Percentiles rank a stretch among this genome's conserved stretches.
Evolutionary conservation across 176 grass and related monocot genomes (phyloP).

Genomic region (Oryza meyeriana): DNA sequence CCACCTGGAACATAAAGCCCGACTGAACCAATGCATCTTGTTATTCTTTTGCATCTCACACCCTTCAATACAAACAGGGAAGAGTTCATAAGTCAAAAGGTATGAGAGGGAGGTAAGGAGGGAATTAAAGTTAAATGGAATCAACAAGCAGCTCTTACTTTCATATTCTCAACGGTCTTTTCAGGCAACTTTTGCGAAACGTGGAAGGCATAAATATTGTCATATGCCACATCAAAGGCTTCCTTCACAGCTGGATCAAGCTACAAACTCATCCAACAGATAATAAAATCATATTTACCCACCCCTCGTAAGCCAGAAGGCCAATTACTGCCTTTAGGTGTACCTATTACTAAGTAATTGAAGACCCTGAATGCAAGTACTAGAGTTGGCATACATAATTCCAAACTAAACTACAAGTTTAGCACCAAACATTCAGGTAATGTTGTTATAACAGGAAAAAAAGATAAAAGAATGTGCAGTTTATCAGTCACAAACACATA

Average conservation of each 20-base stretch:
- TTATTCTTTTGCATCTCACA: conserved; percentile 93
- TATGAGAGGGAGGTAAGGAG: neutral
- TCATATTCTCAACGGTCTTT: conserved; percentile 87
- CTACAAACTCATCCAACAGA: conserved; percentile 37
- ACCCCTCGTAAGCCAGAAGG: neutral
- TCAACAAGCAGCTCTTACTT: conserved; percentile 38
- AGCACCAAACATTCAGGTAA: neutral
- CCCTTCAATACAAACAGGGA: conserved; percentile 50
- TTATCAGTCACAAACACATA: neutral
- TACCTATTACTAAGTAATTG: conserved; percentile 2
- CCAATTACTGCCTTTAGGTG: neutral
- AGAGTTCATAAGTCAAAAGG: conserved; percentile 7
- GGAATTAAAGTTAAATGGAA: neutral
- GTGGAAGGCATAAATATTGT: conserved; percentile 98
- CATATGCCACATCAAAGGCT: conserved; percentile 92
- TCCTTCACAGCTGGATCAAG: conserved; percentile 87
- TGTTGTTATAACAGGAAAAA: neutral
- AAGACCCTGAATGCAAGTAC: neutral
- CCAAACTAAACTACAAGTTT: neutral
- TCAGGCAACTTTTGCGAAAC: conserved; percentile 73
- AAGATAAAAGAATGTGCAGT: neutral
- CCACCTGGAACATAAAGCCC: conserved; percentile 98
- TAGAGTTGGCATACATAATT: neutral
- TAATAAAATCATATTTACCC: neutral
- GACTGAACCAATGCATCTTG: conserved; percentile 77